These are phyloP conservation scores for Eucalyptus curtisii DNA, from an alignment of 345 rosid genomes.

Conservation along the genomic window DNA sequence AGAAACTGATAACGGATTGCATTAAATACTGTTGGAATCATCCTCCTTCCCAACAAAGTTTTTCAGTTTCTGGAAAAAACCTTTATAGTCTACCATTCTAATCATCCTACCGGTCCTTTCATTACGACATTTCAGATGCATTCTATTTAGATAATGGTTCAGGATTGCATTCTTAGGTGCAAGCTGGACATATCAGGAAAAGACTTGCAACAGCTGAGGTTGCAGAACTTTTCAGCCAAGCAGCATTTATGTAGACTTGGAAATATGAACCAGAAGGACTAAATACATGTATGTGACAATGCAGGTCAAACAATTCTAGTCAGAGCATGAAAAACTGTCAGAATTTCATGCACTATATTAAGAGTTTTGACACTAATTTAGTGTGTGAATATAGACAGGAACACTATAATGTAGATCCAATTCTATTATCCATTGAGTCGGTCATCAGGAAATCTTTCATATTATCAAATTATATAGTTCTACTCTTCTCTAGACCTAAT, in stretches of 20 bases:
- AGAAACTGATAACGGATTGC: not conserved
- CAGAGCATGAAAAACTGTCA: not conserved
- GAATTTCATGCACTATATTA: not conserved
- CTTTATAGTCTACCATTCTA: not conserved
- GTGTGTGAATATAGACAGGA: not conserved
- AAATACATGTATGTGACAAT: not conserved
- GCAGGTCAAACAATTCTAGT: not conserved
- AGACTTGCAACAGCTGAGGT: not conserved
- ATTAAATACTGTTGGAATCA: not conserved
- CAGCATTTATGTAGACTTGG: not conserved
- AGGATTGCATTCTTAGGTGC: not conserved
- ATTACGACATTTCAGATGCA: not conserved
- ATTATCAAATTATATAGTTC: not conserved
- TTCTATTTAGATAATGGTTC: not conserved
- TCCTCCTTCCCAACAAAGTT: not conserved
- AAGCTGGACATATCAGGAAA: not conserved
- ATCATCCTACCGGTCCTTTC: not conserved
- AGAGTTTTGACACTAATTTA: not conserved
- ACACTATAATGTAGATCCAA: not conserved
- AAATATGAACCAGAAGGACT: not conserved
- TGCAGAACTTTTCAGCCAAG: not conserved
- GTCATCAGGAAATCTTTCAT: not conserved
- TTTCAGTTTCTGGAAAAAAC: not conserved
- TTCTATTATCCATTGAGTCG: not conserved
- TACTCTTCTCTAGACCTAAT: not conserved